phyloP scores from a whole-genome alignment of 192 early-diverging fungal genomes.

The Gonapodya sp. region DNA sequence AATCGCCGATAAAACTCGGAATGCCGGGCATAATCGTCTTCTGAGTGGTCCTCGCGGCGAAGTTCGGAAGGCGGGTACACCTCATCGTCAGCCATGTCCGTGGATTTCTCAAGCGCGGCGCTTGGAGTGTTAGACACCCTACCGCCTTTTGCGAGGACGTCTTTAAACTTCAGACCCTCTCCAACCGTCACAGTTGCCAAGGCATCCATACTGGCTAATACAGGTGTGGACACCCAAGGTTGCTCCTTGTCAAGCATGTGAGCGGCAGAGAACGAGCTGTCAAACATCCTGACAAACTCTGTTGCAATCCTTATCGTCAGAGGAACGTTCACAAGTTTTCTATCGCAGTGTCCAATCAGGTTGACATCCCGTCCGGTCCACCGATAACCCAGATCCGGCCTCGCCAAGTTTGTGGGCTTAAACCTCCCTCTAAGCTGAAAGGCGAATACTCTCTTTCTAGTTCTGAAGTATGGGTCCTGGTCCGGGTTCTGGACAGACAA shows the following conservation, averaged over 20 bases:
- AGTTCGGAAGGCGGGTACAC: not conserved
- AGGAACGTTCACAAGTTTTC: not conserved
- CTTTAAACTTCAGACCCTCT: not conserved
- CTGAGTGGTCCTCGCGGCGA: not conserved
- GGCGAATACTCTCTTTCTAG: not conserved
- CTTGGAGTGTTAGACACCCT: not conserved
- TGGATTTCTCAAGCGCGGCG: not conserved
- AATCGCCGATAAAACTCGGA: not conserved
- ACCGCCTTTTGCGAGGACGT: not conserved
- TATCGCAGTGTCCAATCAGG: not conserved
- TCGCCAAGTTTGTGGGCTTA: not conserved
- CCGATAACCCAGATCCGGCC: not conserved
- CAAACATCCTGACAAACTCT: not conserved
- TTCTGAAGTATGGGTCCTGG: not conserved
- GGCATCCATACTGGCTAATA: not conserved
- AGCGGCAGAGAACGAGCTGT: not conserved
- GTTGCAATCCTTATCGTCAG: not conserved
- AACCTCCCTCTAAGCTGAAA: not conserved
- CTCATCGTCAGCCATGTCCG: not conserved
- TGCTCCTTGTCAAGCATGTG: not conserved
- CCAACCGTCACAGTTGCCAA: not conserved
- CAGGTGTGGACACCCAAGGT: not conserved
- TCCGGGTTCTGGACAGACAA: not conserved
- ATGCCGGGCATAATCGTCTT: not conserved
- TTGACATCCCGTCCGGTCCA: not conserved